phyloP scores from a whole-genome alignment of 2,329 filamentous ascomycete species.

The Clonostachys solani region DNA sequence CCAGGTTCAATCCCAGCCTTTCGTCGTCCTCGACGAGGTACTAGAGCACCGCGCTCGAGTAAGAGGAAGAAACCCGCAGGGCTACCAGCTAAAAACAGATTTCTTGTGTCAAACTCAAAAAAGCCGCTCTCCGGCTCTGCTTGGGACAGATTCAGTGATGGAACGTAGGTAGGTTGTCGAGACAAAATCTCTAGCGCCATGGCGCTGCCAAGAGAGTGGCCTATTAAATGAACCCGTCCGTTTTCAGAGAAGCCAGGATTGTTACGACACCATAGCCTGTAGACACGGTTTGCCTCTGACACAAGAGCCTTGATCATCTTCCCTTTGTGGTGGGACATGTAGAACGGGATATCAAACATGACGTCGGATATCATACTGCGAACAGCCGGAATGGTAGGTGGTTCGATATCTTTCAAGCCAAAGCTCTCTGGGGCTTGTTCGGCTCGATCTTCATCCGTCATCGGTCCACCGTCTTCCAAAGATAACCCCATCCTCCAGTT shows the following conservation, averaged over 20 bases:
- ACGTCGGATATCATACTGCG: conserved; percentile 93
- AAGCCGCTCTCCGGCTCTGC: conserved; percentile 44
- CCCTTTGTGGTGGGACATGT: conserved; percentile 91
- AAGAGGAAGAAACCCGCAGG: conserved; percentile 91
- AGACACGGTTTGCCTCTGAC: conserved; percentile 91
- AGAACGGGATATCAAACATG: conserved; percentile 98
- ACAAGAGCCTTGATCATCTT: conserved; percentile 92
- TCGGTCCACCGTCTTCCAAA: conserved; percentile 73
- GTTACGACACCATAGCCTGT: conserved; percentile 88
- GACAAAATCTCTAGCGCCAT: conserved; percentile 93
- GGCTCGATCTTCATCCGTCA: conserved; percentile 46
- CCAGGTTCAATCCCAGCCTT: conserved; percentile 71
- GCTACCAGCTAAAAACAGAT: conserved; percentile 85
- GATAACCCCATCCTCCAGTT: conserved; percentile 92
- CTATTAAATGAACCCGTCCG: conserved; percentile 87
- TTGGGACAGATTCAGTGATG: conserved; percentile 38
- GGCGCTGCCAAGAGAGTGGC: conserved; percentile 88
- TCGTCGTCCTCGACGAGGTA: conserved; percentile 69
- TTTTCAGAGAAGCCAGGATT: conserved; percentile 79
- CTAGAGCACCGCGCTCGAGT: conserved; percentile 67
- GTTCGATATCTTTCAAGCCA: conserved; percentile 82
- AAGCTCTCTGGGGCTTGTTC: conserved; percentile 56
- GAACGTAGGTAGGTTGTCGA: conserved; percentile 73
- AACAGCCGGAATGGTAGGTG: conserved; percentile 84
- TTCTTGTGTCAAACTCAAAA: conserved; percentile 90